Evolutionary conservation across 805 yeast species (phyloP), one percentile per base, ranked within the genome.

Genomic region (Metschnikowia similis): DNA sequence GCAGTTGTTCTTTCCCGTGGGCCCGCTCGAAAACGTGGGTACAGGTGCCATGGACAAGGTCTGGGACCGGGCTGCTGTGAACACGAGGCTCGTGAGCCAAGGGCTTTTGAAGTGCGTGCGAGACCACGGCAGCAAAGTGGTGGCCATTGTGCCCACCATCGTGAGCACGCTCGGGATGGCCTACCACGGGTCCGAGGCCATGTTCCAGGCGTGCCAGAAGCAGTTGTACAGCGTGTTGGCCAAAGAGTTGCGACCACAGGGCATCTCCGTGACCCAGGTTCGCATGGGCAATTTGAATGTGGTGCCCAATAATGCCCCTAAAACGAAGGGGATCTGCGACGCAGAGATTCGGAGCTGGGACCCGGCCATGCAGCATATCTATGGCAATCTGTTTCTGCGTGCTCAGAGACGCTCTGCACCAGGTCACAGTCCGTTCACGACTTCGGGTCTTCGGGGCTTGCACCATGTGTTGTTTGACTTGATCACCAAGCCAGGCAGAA

Each of bases 1-100:
- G 0, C 87, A 82, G 56, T 74, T 84, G 49, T 80, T 75, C 58
- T 84, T 80, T 65, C 87, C 88, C 4, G 65, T 81, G 2, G 90
- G 89, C 0, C 88, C 89, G 0, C 69, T 84, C 17, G 89, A 85
- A 56, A 71, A 78, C 41, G 66, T 81, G n/a, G 58, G 77, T 9
- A 62, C 73, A 11, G 66, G 69, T 10, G 72, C 78, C n/a, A 82
- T 88, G 88, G 70, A 70, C 2, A 67, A 71, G 21, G 52, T 84
- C 28, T 67, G 72, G 52, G 72, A 77, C 13, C 72, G 81, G 47
- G 55, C 81, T 1, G 57, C 75, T 30, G 65, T 78, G 8, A 81
- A 84, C 31, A 59, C 82, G 42, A 76, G 75, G 41, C 62, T 85
- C 28, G 66, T 85, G 32, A 69, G 79, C 3, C 75, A 75, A 37